Base-by-base conservation (phyloP, 2,329 filamentous ascomycete genomes). In the Podosphaera fusca region DNA sequence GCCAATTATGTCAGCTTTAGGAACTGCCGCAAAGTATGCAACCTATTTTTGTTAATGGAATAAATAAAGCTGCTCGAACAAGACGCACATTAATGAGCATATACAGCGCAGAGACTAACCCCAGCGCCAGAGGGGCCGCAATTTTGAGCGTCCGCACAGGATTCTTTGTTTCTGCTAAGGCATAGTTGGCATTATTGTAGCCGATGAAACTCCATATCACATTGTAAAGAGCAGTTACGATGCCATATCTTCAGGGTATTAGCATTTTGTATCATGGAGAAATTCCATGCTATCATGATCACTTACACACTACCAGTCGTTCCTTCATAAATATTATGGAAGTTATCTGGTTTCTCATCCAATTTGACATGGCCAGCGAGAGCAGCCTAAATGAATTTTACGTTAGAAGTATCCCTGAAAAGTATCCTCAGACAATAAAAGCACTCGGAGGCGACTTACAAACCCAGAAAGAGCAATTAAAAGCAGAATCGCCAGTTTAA, bases 141-240 rank as follows among this genome's bases (percentile, higher is more conserved):
- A 79, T 75, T 67, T 79, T 81, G 58, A 85, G 73, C 0, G 81
- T 85, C 31, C 73, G 73, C 4, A 80, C 75, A 0, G 81, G 81
- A 67, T 83, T 77, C 65, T 75, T 79, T 52, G 79, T 82, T 70
- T 85, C 82, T 64, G 74, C 77, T 36, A 81, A 70, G 51, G 74
- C 78, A 63, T 84, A 82, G 69, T 83, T 83, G 65, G 79, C 80
- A 66, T 83, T 84, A 69, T 73, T 77, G 71, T 81, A 82, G 31
- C 81, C 81, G 61, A 82, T 76, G 63, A 80, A 85, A 59, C 76
- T 80, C 76, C 81, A 85, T 63, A 85, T 81, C 60, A 85, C 80
- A 62, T 84, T 85, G 72, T 83, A 84, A 0, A 85, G 69, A 0
- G 82, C 80, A 1, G 78, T 84, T n/a, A 83, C 80, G 38, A 83